Conservation (phyloP, 164 flowering plant species). For the Tetrastigma voinierianum region DNA sequence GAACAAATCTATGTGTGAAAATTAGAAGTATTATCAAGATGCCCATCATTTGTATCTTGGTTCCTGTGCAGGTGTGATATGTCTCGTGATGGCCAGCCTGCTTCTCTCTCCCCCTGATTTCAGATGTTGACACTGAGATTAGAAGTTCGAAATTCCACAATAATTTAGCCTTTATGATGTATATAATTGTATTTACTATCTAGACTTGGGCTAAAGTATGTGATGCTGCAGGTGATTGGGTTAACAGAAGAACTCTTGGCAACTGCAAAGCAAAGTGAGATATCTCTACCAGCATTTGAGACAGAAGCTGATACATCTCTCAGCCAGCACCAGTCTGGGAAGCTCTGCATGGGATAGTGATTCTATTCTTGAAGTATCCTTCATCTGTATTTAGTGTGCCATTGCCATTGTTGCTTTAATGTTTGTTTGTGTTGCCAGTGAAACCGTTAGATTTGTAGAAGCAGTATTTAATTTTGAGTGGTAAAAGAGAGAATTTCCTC, state of each 20-base stretch:
- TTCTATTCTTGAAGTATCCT: background rate
- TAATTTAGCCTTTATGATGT: slow-evolving; percentile 14
- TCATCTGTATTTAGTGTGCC: too few relatives aligned
- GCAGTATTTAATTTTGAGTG: too few relatives aligned
- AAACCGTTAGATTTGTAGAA: too few relatives aligned
- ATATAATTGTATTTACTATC: background rate
- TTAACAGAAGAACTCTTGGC: slow-evolving; percentile 91
- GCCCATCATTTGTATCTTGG: slow-evolving; percentile 82
- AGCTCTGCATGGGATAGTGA: slow-evolving; percentile 36
- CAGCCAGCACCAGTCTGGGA: slow-evolving; percentile 25
- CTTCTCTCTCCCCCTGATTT: slow-evolving; percentile 53
- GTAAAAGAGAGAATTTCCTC: too few relatives aligned
- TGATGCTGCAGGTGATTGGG: slow-evolving; percentile 71
- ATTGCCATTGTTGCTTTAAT: too few relatives aligned
- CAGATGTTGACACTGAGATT: slow-evolving; percentile 71
- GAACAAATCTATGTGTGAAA: slow-evolving; percentile 16
- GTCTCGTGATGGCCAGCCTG: slow-evolving; percentile 65
- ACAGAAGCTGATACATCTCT: slow-evolving; percentile 35
- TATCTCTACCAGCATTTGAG: slow-evolving; percentile 38
- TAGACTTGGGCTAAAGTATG: slow-evolving; percentile 19
- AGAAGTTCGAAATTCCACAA: slow-evolving; percentile 53
- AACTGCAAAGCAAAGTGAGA: slow-evolving; percentile 75
- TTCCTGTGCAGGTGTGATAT: slow-evolving; percentile 91
- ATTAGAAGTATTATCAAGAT: slow-evolving; percentile 36
- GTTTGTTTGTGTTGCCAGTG: too few relatives aligned